These are phyloP conservation scores for Boletus patriciae DNA, from an alignment of 768 basidiomycete genomes.

Conservation along the genomic window DNA sequence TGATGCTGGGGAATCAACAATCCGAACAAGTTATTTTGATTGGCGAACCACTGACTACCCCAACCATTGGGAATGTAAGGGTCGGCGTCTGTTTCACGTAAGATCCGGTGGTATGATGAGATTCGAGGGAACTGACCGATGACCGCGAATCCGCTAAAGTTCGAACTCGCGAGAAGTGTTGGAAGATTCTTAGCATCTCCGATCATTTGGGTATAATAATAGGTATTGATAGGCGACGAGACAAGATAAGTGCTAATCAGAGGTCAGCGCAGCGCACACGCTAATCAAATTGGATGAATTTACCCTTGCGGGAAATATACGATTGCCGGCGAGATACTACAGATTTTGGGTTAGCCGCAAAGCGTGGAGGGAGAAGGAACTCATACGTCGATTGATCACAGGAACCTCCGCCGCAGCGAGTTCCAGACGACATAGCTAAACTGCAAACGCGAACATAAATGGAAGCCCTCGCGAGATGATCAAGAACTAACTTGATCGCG, in stretches of 20 bases:
- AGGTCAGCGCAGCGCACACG: background rate
- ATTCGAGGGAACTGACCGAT: constrained; percentile 49
- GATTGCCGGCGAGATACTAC: constrained; percentile 54
- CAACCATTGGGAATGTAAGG: constrained; percentile 63
- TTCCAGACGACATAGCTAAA: constrained; percentile 59
- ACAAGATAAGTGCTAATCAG: constrained; percentile 60
- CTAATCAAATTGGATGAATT: background rate
- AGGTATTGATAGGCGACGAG: constrained; percentile 61
- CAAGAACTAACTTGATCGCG: constrained; percentile 59
- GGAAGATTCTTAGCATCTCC: constrained; percentile 72
- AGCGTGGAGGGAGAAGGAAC: background rate
- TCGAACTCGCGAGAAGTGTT: constrained; percentile 58
- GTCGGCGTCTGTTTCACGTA: constrained; percentile 53
- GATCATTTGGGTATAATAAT: constrained; percentile 76
- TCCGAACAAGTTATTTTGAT: constrained; percentile 28
- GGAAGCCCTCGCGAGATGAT: background rate
- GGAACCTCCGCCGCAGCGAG: constrained; percentile 56
- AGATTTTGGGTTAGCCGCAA: background rate
- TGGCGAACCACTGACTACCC: constrained; percentile 26
- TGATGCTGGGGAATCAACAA: background rate
- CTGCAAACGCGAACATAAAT: constrained; percentile 35
- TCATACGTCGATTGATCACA: constrained; percentile 51
- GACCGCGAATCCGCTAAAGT: constrained; percentile 68
- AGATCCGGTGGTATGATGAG: background rate
- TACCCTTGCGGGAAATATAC: constrained; percentile 77